These are phyloP conservation scores for Malassezia pachydermatis DNA, from an alignment of 1,284 basidiomycete species.

Conservation along the genomic window DNA sequence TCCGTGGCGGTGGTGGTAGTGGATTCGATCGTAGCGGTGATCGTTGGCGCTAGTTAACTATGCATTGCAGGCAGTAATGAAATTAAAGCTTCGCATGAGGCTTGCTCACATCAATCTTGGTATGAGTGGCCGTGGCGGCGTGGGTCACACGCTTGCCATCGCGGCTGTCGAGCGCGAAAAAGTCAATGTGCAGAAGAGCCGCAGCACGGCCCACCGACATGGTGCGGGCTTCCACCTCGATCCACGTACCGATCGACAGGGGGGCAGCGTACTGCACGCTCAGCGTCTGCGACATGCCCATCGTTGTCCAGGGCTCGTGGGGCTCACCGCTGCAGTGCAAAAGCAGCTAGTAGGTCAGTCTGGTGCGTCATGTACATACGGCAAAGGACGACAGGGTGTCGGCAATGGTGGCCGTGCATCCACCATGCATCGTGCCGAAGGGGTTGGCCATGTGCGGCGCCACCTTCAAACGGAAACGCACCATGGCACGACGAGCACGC, in stretches of 20 bases:
- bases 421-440: conserved; percentile 17
- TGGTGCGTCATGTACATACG: neutral
- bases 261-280: conserved; percentile 37
- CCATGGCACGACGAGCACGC: conserved; percentile 2
- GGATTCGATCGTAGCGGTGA: neutral
- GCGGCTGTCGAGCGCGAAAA: conserved; percentile 19
- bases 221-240: conserved; percentile 33
- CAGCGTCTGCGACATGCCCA: conserved; percentile 41
- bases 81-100: conserved; percentile 3
- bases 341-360: conserved; percentile 8
- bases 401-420: conserved; percentile 11
- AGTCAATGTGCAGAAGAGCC: conserved; percentile 26
- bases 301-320: conserved; percentile 32
- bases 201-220: conserved; percentile 28
- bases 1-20: too few relatives aligned
- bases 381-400: conserved; percentile 11
- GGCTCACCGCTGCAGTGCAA: conserved; percentile 26
- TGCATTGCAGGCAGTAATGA: neutral
- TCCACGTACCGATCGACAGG: conserved; percentile 26
- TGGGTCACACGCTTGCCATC: conserved; percentile 6
- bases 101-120: conserved; percentile 7
- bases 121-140: conserved; percentile 6
- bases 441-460: conserved; percentile 6
- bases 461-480: conserved; percentile 12
- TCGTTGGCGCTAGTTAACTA: neutral